Percentiles rank a stretch among this genome's conserved stretches.
Conservation (phyloP, 1,284 basidiomycete species). For the Cutaneotrichosporon sp. region DNA sequence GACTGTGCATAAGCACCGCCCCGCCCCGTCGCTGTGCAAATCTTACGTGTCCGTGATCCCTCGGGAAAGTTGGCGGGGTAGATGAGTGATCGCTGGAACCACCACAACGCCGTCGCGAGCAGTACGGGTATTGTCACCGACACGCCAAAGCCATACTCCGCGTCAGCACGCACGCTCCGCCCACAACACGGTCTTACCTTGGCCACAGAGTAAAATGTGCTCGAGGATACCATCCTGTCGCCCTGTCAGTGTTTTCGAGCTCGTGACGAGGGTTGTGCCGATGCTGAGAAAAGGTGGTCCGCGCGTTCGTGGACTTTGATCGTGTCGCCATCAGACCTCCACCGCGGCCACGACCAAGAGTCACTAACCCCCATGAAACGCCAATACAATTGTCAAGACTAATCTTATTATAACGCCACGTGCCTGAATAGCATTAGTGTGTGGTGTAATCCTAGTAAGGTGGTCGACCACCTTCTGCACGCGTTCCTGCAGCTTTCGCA, state of each 20-base stretch:
- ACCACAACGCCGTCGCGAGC: constrained; percentile 65
- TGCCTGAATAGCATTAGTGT: too few species aligned
- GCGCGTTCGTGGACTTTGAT: too few species aligned
- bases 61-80: constrained; percentile 82
- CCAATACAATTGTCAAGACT: too few species aligned
- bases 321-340: too few species aligned
- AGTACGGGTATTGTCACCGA: constrained; percentile 23
- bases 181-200: constrained; percentile 54
- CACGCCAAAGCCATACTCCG: constrained; percentile 35
- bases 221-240: constrained; percentile 18
- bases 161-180: not conserved
- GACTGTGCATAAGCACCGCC: constrained; percentile 52
- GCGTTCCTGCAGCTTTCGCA: too few species aligned
- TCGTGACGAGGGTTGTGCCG: not conserved
- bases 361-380: too few species aligned
- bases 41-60: constrained; percentile 68
- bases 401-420: too few species aligned
- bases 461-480: too few species aligned
- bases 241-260: not conserved
- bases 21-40: too few species aligned
- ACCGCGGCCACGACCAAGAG: too few species aligned
- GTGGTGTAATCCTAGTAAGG: too few species aligned
- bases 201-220: constrained; percentile 50
- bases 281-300: not conserved
- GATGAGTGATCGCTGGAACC: constrained; percentile 79